phyloP scores from a whole-genome alignment of 805 yeast species.

The Kodamaea nitidulidarum region DNA sequence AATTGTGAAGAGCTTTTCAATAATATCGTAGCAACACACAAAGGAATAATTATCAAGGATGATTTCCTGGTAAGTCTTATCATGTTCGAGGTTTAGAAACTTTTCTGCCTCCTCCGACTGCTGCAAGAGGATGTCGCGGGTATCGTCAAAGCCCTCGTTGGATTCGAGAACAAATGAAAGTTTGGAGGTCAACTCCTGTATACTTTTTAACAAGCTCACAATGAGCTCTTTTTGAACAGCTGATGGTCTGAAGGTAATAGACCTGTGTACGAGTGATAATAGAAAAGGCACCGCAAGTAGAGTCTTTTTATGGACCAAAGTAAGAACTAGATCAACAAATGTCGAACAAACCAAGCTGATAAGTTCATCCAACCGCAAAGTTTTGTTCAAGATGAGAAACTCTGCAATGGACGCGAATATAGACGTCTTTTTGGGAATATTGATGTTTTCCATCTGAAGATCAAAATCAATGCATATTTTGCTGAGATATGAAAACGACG shows the following conservation, averaged over 20 bases:
- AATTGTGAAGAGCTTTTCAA: constrained; percentile 43
- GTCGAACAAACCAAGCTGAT: constrained; percentile 35
- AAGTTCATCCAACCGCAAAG: constrained; percentile 47
- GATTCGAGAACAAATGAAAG: constrained; percentile 27
- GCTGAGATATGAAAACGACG: constrained; percentile 29
- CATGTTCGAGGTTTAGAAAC: constrained; percentile 22
- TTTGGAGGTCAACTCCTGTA: constrained; percentile 16
- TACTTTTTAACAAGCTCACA: constrained; percentile 12
- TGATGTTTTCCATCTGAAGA: constrained; percentile 14
- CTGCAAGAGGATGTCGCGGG: constrained; percentile 4
- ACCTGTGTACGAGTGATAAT: constrained; percentile 51
- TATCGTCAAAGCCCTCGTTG: constrained; percentile 6
- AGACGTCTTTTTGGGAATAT: constrained; percentile 27
- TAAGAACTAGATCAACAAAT: constrained; percentile 23
- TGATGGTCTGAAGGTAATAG: constrained; percentile 56
- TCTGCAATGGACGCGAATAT: constrained; percentile 38
- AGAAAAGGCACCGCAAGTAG: constrained; percentile 55
- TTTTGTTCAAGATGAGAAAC: constrained; percentile 41
- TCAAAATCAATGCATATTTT: constrained; percentile 28
- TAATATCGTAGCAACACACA: constrained; percentile 50
- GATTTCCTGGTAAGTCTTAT: constrained; percentile 28
- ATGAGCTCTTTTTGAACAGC: constrained; percentile 46
- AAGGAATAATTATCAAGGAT: constrained; percentile 48
- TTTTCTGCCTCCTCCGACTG: constrained; percentile 21
- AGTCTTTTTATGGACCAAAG: constrained; percentile 22